These are phyloP conservation scores for Erysiphe neolycopersici DNA, from an alignment of 2,329 filamentous ascomycete species.

Conservation along the genomic window DNA sequence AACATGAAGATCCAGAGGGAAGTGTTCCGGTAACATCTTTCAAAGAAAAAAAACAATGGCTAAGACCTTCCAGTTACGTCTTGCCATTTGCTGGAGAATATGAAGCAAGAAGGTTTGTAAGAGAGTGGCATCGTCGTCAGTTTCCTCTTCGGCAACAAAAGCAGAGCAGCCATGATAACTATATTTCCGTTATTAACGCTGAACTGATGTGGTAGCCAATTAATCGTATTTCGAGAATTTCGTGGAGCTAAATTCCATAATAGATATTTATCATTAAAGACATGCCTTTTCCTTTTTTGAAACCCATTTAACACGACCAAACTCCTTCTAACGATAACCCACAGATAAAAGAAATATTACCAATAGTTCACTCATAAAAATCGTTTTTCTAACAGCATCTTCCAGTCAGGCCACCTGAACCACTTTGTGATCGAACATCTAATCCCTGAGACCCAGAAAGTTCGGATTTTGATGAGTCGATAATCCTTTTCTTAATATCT, in stretches of 20 bases:
- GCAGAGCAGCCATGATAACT: conserved; percentile 13
- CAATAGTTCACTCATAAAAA: neutral
- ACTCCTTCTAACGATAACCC: conserved; percentile 13
- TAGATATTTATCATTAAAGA: too few relatives aligned
- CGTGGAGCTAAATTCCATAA: neutral
- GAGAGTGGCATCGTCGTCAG: conserved; percentile 23
- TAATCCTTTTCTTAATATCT: conserved; percentile 96
- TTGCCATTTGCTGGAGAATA: conserved; percentile 11
- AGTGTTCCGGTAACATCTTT: neutral
- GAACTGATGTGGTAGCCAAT: conserved; percentile 21
- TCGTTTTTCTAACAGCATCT: conserved; percentile 46
- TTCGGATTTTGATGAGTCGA: conserved; percentile 68
- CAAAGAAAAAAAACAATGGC: neutral
- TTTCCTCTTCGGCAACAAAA: conserved; percentile 14
- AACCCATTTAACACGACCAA: conserved; percentile 11
- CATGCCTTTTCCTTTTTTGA: conserved; percentile 9
- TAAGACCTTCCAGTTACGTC: conserved; percentile 8
- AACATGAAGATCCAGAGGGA: neutral
- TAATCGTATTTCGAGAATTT: neutral
- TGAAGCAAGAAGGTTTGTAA: conserved; percentile 19
- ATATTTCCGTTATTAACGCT: conserved; percentile 17
- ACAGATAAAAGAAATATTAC: neutral
- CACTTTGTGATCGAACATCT: conserved; percentile 36
- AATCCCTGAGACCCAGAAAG: conserved; percentile 30
- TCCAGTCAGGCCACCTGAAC: conserved; percentile 24